A percentile compares a stretch with the other conserved stretches of the same genome.
Conservation (phyloP, 2,329 filamentous ascomycete genomes). For the Ascochyta fabae region DNA sequence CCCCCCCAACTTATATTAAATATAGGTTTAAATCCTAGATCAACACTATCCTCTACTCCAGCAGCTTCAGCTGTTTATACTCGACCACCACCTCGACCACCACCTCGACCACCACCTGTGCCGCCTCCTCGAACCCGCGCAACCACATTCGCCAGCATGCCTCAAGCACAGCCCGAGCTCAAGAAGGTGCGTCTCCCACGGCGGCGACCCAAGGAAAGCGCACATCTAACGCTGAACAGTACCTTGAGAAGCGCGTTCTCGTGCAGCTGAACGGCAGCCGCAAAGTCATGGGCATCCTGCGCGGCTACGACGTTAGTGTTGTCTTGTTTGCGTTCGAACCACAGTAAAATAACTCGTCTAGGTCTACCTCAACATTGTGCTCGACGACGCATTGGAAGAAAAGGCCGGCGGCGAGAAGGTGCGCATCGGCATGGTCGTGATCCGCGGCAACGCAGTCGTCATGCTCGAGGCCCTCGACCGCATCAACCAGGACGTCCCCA, state of each 20-base stretch:
- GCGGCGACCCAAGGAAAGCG: not conserved
- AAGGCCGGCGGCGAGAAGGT: constrained; percentile 90
- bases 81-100: not conserved
- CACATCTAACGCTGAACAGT: constrained; percentile 62
- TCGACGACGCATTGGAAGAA: constrained; percentile 96
- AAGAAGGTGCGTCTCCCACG: constrained; percentile 75
- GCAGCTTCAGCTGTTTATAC: no score
- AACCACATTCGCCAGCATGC: constrained; percentile 68
- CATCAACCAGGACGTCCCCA: constrained; percentile 45
- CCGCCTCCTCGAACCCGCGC: not conserved
- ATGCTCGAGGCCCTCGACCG: constrained; percentile 77
- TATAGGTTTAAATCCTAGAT: no score
- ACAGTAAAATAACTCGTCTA: constrained; percentile 47
- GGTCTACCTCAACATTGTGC: constrained; percentile 98
- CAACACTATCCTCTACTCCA: no score
- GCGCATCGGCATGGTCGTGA: constrained; percentile 91
- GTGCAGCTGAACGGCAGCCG: constrained; percentile 97
- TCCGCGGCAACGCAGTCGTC: constrained; percentile 96
- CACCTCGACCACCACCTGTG: not conserved
- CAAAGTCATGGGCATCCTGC: constrained; percentile 92
- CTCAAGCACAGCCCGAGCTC: constrained; percentile 97
- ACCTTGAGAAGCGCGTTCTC: constrained; percentile 98
- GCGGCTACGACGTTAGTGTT: constrained; percentile 87
- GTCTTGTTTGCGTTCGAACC: no score
- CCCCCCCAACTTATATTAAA: no score